Evolutionary conservation across 495 filamentous ascomycete genomes (phyloP).

Genomic region (Aspergillus sclerotiicarbonarius): DNA sequence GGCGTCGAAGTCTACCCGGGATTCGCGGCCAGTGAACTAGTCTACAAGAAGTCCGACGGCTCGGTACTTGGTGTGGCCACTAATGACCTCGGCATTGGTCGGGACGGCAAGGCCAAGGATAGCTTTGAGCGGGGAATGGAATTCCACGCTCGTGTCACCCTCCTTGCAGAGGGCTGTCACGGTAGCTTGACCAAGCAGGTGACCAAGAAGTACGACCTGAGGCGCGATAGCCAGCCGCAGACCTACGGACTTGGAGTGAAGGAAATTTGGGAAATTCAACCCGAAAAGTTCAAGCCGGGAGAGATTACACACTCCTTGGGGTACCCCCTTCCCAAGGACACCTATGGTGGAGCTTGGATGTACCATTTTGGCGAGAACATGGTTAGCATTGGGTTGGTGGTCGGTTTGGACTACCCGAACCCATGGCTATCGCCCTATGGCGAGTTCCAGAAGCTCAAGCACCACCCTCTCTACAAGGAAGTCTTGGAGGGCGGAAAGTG

Average conservation of each 20-base stretch:
- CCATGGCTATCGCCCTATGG: slow-evolving; percentile 94
- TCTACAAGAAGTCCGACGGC: slow-evolving; percentile 76
- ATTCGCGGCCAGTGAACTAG: slow-evolving; percentile 89
- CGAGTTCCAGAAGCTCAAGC: slow-evolving; percentile 98
- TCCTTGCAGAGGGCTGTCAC: slow-evolving; percentile 97
- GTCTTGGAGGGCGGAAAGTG: slow-evolving; percentile 93
- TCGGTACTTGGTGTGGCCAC: slow-evolving; percentile 93
- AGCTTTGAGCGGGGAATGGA: slow-evolving; percentile 98
- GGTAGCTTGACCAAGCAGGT: slow-evolving; percentile 95
- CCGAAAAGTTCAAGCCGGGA: slow-evolving; percentile 87
- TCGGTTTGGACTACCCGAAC: slow-evolving; percentile 94
- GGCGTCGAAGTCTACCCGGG: slow-evolving; percentile 99
- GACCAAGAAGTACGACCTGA: slow-evolving; percentile 89
- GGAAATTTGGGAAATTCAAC: slow-evolving; percentile 95
- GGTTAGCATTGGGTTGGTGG: slow-evolving; percentile 89
- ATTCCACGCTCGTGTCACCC: slow-evolving; percentile 89
- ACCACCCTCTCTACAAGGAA: slow-evolving; percentile 81
- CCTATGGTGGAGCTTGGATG: slow-evolving; percentile 96
- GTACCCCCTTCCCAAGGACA: slow-evolving; percentile 83
- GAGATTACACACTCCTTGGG: slow-evolving; percentile 90
- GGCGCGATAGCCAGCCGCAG: slow-evolving; percentile 84
- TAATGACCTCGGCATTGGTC: slow-evolving; percentile 83
- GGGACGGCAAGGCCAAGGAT: slow-evolving; percentile 81
- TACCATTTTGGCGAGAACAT: slow-evolving; percentile 99
- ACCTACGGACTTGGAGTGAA: slow-evolving; percentile 95